A percentile compares a stretch with the other conserved stretches of the same genome.
These are phyloP conservation scores for Cynanchum wilfordii DNA, from an alignment of 257 asterid species.

Conservation along the genomic window DNA sequence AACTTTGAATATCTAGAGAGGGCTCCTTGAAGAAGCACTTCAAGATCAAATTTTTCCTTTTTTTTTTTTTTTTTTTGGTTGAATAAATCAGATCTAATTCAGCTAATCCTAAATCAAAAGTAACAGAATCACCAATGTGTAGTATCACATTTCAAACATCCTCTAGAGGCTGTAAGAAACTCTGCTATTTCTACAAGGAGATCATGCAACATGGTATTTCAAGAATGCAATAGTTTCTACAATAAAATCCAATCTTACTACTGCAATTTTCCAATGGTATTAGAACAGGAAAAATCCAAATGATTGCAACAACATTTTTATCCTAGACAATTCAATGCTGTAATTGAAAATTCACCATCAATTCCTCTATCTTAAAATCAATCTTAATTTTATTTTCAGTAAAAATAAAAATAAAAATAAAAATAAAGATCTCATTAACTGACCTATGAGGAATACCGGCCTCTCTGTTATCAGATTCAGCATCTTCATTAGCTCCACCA, in stretches of 20 bases:
- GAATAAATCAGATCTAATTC: not conserved
- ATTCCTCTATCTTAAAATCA: not conserved
- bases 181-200: not conserved
- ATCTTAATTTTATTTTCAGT: too few relatives aligned
- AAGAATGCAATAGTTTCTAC: not conserved
- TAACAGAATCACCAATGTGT: not conserved
- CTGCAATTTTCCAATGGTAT: not conserved
- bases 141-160: not conserved
- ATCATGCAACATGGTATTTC: not conserved
- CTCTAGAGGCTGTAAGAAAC: not conserved
- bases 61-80: too few relatives aligned
- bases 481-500: conserved; percentile 46
- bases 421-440: not conserved
- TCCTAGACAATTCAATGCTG: conserved; percentile 5
- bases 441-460: conserved; percentile 72
- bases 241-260: not conserved
- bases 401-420: too few relatives aligned
- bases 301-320: conserved; percentile 4
- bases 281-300: not conserved
- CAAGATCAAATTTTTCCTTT: not conserved
- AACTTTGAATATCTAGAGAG: not conserved
- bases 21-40: not conserved
- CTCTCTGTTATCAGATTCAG: conserved; percentile 37
- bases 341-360: not conserved
- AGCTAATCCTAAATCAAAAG: not conserved